Percentiles rank a stretch among this genome's conserved stretches.
phyloP scores from a whole-genome alignment of 2,329 filamentous ascomycete species.

The Stagonosporopsis rhizophila region DNA sequence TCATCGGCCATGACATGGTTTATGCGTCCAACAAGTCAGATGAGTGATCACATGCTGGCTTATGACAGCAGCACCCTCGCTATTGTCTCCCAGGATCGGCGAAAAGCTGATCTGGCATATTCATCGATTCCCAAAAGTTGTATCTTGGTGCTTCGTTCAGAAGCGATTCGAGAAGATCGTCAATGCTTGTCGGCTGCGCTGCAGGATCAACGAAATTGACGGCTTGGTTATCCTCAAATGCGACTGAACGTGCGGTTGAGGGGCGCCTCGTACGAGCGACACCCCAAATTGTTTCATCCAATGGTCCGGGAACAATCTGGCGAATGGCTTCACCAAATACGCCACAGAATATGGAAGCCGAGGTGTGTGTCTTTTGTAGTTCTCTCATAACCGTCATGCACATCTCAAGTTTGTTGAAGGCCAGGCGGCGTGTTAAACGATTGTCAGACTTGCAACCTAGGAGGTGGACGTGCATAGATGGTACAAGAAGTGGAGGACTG shows the following conservation, averaged over 20 bases:
- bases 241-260: not conserved
- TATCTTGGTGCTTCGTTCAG: slow-evolving; percentile 10
- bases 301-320: slow-evolving; percentile 5
- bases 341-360: slow-evolving; percentile 16
- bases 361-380: slow-evolving; percentile 12
- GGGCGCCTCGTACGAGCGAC: not conserved
- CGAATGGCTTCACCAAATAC: slow-evolving; percentile 12
- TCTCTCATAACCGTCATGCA: slow-evolving; percentile 18
- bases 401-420: slow-evolving; percentile 16
- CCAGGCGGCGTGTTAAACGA: slow-evolving; percentile 6
- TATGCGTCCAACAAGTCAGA: too few species aligned
- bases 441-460: slow-evolving; percentile 10
- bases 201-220: not conserved
- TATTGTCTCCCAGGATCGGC: not conserved
- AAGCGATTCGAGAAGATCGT: slow-evolving; percentile 10
- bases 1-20: too few species aligned
- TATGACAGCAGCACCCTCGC: not conserved
- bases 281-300: slow-evolving; percentile 8
- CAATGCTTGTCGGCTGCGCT: not conserved
- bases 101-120: slow-evolving; percentile 1
- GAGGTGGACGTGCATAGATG: slow-evolving; percentile 13
- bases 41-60: too few species aligned
- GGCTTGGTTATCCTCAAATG: not conserved
- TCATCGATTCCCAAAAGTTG: slow-evolving; percentile 15
- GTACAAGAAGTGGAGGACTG: slow-evolving; percentile 9